Evolutionary conservation across 495 filamentous ascomycete species (phyloP), one percentile per base, ranked within the genome.

Genomic region (Neurospora sp.): DNA sequence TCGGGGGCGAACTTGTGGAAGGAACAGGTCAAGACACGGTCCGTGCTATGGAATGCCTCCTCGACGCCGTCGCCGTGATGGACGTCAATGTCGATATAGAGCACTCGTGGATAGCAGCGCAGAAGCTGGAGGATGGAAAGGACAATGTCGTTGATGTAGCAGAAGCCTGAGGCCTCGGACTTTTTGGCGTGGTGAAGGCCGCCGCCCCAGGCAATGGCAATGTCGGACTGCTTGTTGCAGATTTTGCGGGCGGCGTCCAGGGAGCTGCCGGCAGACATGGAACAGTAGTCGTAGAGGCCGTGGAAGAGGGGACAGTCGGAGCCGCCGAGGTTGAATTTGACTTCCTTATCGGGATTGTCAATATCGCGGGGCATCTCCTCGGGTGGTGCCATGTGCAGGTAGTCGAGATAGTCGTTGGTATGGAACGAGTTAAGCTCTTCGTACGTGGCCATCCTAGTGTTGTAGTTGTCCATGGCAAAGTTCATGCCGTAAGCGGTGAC

Each of bases 101-200:
- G 88, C 9, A 99, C 96, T 73, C 96, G 90, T 77, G 94, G 92
- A 76, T 97, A 94, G 85, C 92, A 93, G 72, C 96, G 92, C 27
- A 99, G 87, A n/a, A 98, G 89, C 81, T 99, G 93, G 38, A 99
- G 89, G 75, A 99, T 97, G 72, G 93, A 96, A 20, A 99, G 89
- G 71, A 98, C 96, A 73, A 99, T 99, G 79, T 99, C 96, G 81
- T 99, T 99, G 77, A 99, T 92, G 80, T 99, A 99, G 83, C 96
- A 99, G 83, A 99, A 99, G 18, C 96, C 96, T 78, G 92, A 94
- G 35, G 96, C 96, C 83, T 98, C 96, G 74, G 92, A 94, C 82
- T 97, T 95, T 81, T 99, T 98, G 39, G 96, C 96, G 81, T 99
- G 96, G 83, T 99, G 96, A 40, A 99, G 89, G 41, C 96, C 96